Percentiles rank a stretch among this genome's conserved stretches.
Conservation (phyloP, 305 asterid species). For the Fraxinus angustifolia region DNA sequence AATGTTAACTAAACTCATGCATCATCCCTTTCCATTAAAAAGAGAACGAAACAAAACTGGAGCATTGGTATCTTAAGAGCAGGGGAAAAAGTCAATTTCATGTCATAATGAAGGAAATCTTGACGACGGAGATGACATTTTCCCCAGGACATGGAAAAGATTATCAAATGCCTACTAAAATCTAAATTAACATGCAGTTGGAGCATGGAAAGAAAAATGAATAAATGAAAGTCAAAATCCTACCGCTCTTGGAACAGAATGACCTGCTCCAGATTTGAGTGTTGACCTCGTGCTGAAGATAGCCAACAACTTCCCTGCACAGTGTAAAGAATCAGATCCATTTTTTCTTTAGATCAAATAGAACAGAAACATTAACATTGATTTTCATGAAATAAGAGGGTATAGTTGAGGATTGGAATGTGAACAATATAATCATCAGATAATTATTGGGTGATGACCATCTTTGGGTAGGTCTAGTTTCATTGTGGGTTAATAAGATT, state of each 20-base stretch:
- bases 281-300: conserved; percentile 31
- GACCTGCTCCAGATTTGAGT: conserved; percentile 47
- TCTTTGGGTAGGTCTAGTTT: not conserved
- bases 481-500: not conserved
- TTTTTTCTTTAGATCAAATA: conserved; percentile 1
- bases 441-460: not conserved
- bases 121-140: not conserved
- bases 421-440: not conserved
- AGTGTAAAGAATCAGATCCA: conserved; percentile 19
- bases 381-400: not conserved
- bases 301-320: conserved; percentile 47
- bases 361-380: not conserved
- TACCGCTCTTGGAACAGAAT: conserved; percentile 63
- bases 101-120: not conserved
- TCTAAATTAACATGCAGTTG: conserved; percentile 8
- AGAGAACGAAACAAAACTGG: not conserved
- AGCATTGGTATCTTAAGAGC: not conserved
- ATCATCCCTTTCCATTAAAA: conserved; percentile 6
- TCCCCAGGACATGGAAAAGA: not conserved
- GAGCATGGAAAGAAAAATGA: not conserved
- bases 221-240: conserved; percentile 12
- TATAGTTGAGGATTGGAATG: not conserved
- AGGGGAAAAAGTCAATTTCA: no score
- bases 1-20: not conserved
- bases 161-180: not conserved